Base-by-base conservation (phyloP, 148 eudicot species). In the Vaccinium macrocarpon region DNA sequence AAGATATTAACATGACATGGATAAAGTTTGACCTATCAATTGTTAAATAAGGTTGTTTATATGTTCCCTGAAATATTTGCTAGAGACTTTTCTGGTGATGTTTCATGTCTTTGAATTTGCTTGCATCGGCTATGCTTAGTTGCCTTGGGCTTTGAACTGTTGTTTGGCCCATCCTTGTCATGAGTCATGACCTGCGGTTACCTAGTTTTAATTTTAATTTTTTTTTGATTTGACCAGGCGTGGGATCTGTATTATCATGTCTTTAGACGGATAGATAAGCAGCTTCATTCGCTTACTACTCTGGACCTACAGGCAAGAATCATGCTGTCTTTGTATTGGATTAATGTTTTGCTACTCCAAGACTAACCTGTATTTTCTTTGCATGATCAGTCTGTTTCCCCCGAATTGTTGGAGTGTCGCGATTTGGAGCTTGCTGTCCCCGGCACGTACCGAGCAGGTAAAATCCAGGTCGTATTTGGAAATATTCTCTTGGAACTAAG, bases 241-340 rank as follows among this genome's bases (percentile, higher is more conserved):
- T 97, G 99, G 99, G 99, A 97, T 92, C 93, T 97, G 71, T 97
- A 97, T 88, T 95, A 97, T 87, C 99, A 97, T 88, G 98, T 95
- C 32, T 95, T 95, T 89, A 90, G 91, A 86, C 91, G 98, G 84
- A 95, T 97, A 79, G 98, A 97, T 88, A 90, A 95, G 90, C 99
- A 97, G 89, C 99, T 97, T 80, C 93, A 91, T 35, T 87, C 93
- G 64, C 93, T 97, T 73, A 97, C 97, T 46, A 94, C 94, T 56
- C 89, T 97, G 73, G 99, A 97, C 88, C 88, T 97, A 56, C 98
- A 95, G 98, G 99, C 85, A 93, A 87, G 89, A 66, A 82, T 82
- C 46, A 48, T 72, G 7, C 79, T 70, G 8, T 13, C 48, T 73
- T 62, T 78, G n/a, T 86, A 9, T 51, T 78, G 27, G 73, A 19